These are phyloP conservation scores for Coelastrella sp. DNA, from an alignment of 139 green algal genomes.

Conservation along the genomic window DNA sequence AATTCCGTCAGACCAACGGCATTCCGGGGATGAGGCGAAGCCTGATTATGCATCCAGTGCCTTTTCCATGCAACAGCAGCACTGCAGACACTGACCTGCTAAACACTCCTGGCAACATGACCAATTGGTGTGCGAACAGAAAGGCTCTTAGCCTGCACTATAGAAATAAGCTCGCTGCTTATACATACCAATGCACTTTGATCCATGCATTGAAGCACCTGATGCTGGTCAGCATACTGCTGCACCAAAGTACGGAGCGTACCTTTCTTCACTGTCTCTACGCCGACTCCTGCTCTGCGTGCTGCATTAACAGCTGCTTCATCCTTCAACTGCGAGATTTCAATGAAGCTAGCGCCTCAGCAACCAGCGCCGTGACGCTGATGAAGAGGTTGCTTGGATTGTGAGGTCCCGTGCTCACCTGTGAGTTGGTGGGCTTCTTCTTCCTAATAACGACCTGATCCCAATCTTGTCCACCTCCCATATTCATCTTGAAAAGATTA, in stretches of 20 bases:
- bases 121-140: too few species aligned
- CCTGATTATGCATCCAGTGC: neutral
- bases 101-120: too few species aligned
- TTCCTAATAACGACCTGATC: constrained; percentile 79
- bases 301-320: constrained; percentile 68
- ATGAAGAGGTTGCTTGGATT: neutral
- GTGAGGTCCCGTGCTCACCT: constrained; percentile 52
- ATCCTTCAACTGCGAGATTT: neutral
- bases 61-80: neutral
- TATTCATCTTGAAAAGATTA: constrained; percentile 45
- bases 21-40: neutral
- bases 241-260: neutral
- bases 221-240: neutral
- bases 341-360: neutral
- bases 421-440: constrained; percentile 58
- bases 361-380: neutral
- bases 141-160: too few species aligned
- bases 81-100: too few species aligned
- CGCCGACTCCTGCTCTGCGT: constrained; percentile 54
- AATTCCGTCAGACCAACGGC: too few species aligned
- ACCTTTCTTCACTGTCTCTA: constrained; percentile 83
- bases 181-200: too few species aligned
- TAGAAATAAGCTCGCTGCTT: too few species aligned
- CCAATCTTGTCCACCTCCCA: constrained; percentile 69
- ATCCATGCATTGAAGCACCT: neutral